Percentiles rank a stretch among this genome's conserved stretches.
Evolutionary conservation across 2,329 filamentous ascomycete species (phyloP).

Genomic region (Camillea tinctor): DNA sequence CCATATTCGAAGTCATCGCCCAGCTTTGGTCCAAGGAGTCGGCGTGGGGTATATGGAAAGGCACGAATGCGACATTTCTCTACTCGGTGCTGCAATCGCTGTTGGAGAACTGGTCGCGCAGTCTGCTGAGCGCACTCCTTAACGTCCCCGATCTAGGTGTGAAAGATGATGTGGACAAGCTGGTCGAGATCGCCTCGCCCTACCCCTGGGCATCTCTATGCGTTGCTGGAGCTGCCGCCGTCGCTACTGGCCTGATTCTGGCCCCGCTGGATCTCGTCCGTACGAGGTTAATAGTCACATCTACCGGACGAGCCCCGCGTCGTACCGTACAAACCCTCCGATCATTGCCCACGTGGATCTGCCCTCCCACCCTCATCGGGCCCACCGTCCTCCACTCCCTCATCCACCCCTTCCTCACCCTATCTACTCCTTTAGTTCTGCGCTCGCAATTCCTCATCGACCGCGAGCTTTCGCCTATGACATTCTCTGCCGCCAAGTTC

Average conservation of each 20-base stretch:
- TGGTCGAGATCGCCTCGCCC: constrained; percentile 70
- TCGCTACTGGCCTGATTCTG: constrained; percentile 75
- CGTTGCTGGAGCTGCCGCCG: constrained; percentile 64
- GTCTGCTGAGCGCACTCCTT: constrained; percentile 83
- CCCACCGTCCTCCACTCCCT: constrained; percentile 87
- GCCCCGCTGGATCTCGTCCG: constrained; percentile 87
- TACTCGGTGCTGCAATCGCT: constrained; percentile 85
- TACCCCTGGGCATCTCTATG: constrained; percentile 79
- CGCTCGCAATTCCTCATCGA: constrained; percentile 84
- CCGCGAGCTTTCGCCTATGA: constrained; percentile 73
- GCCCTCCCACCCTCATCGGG: constrained; percentile 67
- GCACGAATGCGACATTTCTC: constrained; percentile 87
- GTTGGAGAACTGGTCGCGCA: constrained; percentile 88
- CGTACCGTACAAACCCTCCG: constrained; percentile 77
- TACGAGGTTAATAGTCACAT: constrained; percentile 83
- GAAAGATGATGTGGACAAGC: constrained; percentile 73
- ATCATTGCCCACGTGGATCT: constrained; percentile 73
- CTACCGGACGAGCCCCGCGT: constrained; percentile 70
- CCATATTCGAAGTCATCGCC: constrained; percentile 80
- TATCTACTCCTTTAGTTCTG: constrained; percentile 80
- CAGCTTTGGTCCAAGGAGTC: constrained; percentile 89
- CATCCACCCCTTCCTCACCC: constrained; percentile 77
- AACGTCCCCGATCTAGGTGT: constrained; percentile 84
- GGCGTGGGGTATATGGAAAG: constrained; percentile 91
- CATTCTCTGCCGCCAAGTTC: constrained; percentile 82